Conservation (phyloP, 2,329 filamentous ascomycete species). For the Pezizomycotina sp. region DNA sequence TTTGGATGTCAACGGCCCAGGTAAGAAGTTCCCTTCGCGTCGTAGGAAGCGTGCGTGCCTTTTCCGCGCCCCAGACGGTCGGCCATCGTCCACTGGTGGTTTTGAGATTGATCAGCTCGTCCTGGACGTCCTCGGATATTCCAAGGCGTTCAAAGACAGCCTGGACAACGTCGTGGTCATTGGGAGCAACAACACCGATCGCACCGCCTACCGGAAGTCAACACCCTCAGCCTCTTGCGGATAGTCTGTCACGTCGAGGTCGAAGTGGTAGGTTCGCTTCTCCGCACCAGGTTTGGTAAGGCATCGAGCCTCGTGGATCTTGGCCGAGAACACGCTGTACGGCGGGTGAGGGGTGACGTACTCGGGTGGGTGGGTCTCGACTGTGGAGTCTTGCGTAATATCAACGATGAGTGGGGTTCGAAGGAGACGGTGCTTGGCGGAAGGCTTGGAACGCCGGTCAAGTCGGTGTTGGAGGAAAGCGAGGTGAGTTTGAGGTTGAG, state of each 20-base stretch:
- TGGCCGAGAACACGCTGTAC: conserved; percentile 81
- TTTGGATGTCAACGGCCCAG: conserved; percentile 91
- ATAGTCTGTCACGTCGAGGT: conserved; percentile 90
- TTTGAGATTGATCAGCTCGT: conserved; percentile 64
- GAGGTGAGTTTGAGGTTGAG: conserved; percentile 60
- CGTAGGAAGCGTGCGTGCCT: conserved; percentile 68
- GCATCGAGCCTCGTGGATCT: conserved; percentile 67
- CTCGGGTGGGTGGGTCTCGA: conserved; percentile 52
- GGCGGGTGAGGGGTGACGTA: conserved; percentile 93
- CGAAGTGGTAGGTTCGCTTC: conserved; percentile 95
- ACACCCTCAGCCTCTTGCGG: conserved; percentile 61
- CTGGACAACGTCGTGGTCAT: conserved; percentile 59
- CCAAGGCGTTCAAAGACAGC: conserved; percentile 68
- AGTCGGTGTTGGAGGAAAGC: conserved; percentile 50
- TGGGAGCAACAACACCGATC: conserved; percentile 82
- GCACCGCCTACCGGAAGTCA: conserved; percentile 92
- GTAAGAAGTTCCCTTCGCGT: conserved; percentile 82
- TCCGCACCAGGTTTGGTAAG: conserved; percentile 76
- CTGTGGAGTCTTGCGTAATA: conserved; percentile 29
- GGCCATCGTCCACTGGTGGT: conserved; percentile 80
- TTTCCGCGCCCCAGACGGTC: conserved; percentile 90
- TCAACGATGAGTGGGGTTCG: conserved; percentile 37
- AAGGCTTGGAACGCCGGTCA: conserved; percentile 55
- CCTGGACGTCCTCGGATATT: conserved; percentile 64
- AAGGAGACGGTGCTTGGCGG: conserved; percentile 62